Percentiles rank a stretch among this genome's conserved stretches.
Conservation (phyloP, 352 stramenopile species). For the Elongisporangium undulatum region DNA sequence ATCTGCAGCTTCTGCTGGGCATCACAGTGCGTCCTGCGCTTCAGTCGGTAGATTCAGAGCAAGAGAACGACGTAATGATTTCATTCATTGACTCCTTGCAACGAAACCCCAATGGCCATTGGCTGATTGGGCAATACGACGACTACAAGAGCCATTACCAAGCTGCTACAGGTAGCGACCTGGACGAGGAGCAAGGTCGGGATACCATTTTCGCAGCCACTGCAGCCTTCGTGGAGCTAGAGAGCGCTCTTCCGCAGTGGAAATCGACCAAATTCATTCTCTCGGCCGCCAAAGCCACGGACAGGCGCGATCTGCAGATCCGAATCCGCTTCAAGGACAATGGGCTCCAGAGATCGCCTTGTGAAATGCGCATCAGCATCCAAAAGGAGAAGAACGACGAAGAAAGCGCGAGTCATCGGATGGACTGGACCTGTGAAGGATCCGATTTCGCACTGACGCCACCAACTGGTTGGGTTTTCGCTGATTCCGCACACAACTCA, state of each 20-base stretch:
- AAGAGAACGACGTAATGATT: background rate
- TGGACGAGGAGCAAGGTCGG: background rate
- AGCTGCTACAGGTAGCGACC: slow-evolving; percentile 10
- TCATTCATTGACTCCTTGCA: slow-evolving; percentile 17
- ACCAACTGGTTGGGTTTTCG: slow-evolving; percentile 8
- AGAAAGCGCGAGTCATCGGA: slow-evolving; percentile 13
- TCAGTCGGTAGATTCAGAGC: slow-evolving; percentile 1
- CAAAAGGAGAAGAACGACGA: slow-evolving; percentile 22
- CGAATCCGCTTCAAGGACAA: slow-evolving; percentile 14
- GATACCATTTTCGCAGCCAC: slow-evolving; percentile 17
- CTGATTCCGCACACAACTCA: slow-evolving; percentile 1
- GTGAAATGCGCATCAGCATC: slow-evolving; percentile 27
- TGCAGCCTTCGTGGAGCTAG: slow-evolving; percentile 28
- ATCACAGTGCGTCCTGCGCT: slow-evolving; percentile 31
- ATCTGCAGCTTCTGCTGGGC: slow-evolving; percentile 61
- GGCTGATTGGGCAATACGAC: slow-evolving; percentile 26
- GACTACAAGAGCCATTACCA: slow-evolving; percentile 28
- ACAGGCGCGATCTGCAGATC: slow-evolving; percentile 14
- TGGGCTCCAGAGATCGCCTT: slow-evolving; percentile 1
- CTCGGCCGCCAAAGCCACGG: slow-evolving; percentile 35
- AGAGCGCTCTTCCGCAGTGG: slow-evolving; percentile 22
- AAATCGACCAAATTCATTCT: slow-evolving; percentile 27
- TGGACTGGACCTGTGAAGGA: slow-evolving; percentile 32
- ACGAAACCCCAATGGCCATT: background rate
- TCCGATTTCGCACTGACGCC: background rate